Base-by-base conservation (phyloP, 192 early-diverging fungal genomes). In the Irineochytrium annulatum region DNA sequence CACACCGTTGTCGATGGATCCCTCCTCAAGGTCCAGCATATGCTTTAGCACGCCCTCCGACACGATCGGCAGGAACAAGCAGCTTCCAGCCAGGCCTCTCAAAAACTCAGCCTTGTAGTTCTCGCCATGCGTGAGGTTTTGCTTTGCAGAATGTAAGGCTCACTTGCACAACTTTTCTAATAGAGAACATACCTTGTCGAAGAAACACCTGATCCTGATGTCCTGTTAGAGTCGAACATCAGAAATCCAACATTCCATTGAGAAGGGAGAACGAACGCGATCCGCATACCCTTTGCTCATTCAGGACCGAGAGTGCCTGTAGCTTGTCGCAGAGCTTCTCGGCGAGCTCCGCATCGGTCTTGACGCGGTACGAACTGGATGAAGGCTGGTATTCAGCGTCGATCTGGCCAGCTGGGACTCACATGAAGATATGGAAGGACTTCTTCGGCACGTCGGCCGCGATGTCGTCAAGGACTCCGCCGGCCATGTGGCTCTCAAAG, bases 311-410 rank as follows among this genome's bases (percentile, higher is more conserved):
- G 2, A 52, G 28, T 19, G 5, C 32, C 37, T 62, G 60, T 14
- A 62, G 48, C 52, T 62, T 62, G 52, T 62, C 60, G 16, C 16
- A 14, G 2, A 62, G 48, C 16, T 27, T 32, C 35, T 62, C 60
- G 27, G 60, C 60, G 1, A 54, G 32, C 17, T 62, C 60, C 4
- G 60, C 60, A 20, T 62, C 60, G 1, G 60, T 62, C 22, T 22
- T 41, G 11, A 62, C 60, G 6, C 60, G 60, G 51, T 62, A 62
- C 52, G 60, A 62, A 1, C 48, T 55, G 32, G n/a, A n/a, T 41
- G 37, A 41, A 41, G 8, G 37, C 8, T 41, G n/a, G n/a, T 41
- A n/a, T 41, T 8, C 8, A 41, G n/a, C n/a, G n/a, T n/a, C n/a
- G 37, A n/a, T 13, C 8, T 41, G 37, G 37, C 8, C 8, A 41